Conservation (phyloP, 1,284 basidiomycete species). For the Papiliotrema flavescens region DNA sequence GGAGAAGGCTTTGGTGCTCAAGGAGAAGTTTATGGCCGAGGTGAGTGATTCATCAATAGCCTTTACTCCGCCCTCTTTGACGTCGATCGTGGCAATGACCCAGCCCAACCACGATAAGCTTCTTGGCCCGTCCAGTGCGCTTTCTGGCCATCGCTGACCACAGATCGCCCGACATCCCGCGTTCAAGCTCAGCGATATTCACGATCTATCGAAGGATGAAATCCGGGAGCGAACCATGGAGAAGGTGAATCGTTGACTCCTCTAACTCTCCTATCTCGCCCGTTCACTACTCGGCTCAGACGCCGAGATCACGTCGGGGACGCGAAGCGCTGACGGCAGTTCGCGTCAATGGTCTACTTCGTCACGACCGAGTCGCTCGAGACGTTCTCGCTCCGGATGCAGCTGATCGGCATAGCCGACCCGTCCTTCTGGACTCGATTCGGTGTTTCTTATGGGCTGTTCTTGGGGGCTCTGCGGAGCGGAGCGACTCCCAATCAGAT, state of each 20-base stretch:
- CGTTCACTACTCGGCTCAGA: no score
- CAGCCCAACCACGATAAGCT: no score
- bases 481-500: conserved; percentile 49
- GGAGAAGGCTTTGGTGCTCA: conserved; percentile 42
- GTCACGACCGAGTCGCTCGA: conserved; percentile 52
- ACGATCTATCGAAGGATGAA: conserved; percentile 56
- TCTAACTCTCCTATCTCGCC: neutral
- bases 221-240: conserved; percentile 54
- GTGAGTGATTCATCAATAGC: conserved; percentile 33
- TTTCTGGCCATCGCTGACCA: neutral
- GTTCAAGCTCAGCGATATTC: conserved; percentile 56
- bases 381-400: conserved; percentile 54
- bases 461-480: conserved; percentile 50
- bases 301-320: no score
- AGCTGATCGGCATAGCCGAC: conserved; percentile 52
- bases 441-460: conserved; percentile 57
- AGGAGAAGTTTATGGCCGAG: conserved; percentile 54
- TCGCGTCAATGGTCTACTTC: conserved; percentile 51
- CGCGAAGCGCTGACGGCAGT: conserved; percentile 22
- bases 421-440: conserved; percentile 57
- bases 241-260: conserved; percentile 20
- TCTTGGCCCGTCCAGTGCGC: no score
- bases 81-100: no score
- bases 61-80: no score
- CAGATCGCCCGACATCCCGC: conserved; percentile 53